These are phyloP conservation scores for Pouteria glomerata DNA, from an alignment of 148 eudicot species.

Conservation along the genomic window DNA sequence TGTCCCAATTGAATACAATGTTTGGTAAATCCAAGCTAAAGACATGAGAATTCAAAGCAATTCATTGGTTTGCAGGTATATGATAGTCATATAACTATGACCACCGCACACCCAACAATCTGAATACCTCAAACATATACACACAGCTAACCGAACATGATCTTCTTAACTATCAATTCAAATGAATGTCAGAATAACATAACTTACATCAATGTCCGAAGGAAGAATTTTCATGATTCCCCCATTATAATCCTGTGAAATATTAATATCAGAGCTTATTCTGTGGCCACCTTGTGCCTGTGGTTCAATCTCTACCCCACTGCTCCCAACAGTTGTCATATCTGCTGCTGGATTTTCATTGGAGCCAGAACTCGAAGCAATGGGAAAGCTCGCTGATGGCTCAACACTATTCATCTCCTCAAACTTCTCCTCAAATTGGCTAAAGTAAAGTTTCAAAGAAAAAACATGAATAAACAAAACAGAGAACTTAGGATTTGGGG, in stretches of 20 bases:
- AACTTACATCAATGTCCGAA: conserved; percentile 74
- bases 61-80: no score
- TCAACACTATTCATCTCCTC: conserved; percentile 68
- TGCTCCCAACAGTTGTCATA: conserved; percentile 24
- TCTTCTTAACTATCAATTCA: neutral
- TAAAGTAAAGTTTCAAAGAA: conserved; percentile 14
- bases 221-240: conserved; percentile 90
- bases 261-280: conserved; percentile 43
- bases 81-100: no score
- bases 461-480: conserved; percentile 4
- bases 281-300: conserved; percentile 35
- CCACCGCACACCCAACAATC: no score
- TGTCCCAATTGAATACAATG: no score
- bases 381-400: conserved; percentile 38
- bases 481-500: neutral
- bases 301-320: conserved; percentile 34
- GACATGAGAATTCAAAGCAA: no score
- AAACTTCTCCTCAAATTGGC: conserved; percentile 98
- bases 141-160: neutral
- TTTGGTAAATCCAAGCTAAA: no score
- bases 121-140: neutral
- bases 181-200: neutral
- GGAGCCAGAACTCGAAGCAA: conserved; percentile 47
- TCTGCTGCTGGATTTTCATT: conserved; percentile 33
- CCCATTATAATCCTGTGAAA: conserved; percentile 54